Percentiles rank a stretch among this genome's conserved stretches.
phyloP scores from a whole-genome alignment of 495 filamentous ascomycete species.

The Aspergillus taichungensis region DNA sequence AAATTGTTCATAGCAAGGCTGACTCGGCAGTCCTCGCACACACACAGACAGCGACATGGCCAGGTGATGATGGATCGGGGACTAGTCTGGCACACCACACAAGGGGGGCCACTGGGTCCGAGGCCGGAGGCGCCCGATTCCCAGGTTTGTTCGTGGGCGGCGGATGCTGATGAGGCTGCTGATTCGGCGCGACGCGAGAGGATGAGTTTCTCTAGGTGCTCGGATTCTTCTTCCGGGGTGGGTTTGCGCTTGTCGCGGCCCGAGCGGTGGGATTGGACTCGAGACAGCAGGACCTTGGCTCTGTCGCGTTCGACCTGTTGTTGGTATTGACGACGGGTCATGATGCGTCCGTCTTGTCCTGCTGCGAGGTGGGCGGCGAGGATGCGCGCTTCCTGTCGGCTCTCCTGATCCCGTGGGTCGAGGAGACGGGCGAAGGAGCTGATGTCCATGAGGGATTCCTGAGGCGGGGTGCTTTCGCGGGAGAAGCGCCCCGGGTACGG shows the following conservation, averaged over 20 bases:
- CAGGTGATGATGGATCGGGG: constrained; percentile 87
- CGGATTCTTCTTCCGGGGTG: constrained; percentile 65
- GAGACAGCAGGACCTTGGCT: constrained; percentile 52
- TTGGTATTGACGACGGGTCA: constrained; percentile 74
- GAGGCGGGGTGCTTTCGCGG: constrained; percentile 48
- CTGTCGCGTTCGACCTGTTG: constrained; percentile 55
- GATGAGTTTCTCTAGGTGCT: constrained; percentile 74
- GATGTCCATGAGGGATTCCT: constrained; percentile 57
- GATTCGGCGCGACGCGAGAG: constrained; percentile 45
- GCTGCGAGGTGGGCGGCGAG: constrained; percentile 71
- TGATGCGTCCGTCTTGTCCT: constrained; percentile 41
- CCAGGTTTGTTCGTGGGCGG: constrained; percentile 39
- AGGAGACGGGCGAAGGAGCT: constrained; percentile 70
- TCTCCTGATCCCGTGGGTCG: constrained; percentile 67
- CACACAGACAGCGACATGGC: constrained; percentile 89
- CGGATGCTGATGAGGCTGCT: constrained; percentile 8
- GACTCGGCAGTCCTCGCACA: constrained; percentile 92
- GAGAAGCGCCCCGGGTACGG: constrained; percentile 34
- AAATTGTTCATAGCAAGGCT: constrained; percentile 96
- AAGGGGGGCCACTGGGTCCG: constrained; percentile 69
- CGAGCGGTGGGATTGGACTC: constrained; percentile 18
- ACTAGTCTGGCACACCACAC: constrained; percentile 85
- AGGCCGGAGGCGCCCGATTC: constrained; percentile 60
- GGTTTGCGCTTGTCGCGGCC: constrained; percentile 29
- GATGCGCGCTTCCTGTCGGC: constrained; percentile 70